phyloP scores from a whole-genome alignment of 768 basidiomycete species.

The Agrocybe praecox region DNA sequence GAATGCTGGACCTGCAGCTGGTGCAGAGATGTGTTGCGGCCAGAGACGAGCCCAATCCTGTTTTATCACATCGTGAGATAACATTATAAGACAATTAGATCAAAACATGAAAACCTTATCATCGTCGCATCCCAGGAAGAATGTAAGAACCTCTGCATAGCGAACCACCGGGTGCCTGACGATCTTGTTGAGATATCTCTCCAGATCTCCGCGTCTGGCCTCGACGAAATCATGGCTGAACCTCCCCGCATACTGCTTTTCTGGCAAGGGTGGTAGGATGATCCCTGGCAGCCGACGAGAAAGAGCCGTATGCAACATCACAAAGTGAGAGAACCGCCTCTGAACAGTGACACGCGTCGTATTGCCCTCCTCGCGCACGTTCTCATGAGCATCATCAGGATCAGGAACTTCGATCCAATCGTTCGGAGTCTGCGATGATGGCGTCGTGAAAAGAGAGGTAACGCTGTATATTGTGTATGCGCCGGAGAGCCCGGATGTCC shows the following conservation, averaged over 20 bases:
- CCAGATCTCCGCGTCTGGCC: conserved; percentile 77
- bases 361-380: conserved; percentile 23
- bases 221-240: conserved; percentile 85
- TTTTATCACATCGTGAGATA: not conserved
- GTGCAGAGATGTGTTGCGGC: conserved; percentile 60
- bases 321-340: conserved; percentile 85
- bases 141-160: conserved; percentile 77
- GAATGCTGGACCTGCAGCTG: conserved; percentile 74
- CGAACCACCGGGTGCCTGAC: conserved; percentile 77
- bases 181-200: conserved; percentile 72
- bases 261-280: conserved; percentile 79
- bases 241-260: conserved; percentile 82
- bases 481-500: conserved; percentile 63
- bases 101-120: conserved; percentile 50
- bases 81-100: no score
- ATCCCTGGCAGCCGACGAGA: conserved; percentile 72
- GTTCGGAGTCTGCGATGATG: conserved; percentile 8
- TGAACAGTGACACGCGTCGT: conserved; percentile 71
- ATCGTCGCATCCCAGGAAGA: conserved; percentile 77
- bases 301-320: conserved; percentile 73
- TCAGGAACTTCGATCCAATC: conserved; percentile 27
- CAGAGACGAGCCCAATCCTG: conserved; percentile 78
- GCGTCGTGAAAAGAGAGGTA: conserved; percentile 77
- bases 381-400: conserved; percentile 22
- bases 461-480: conserved; percentile 78